Evolutionary conservation across 2,329 filamentous ascomycete genomes (phyloP).

Genomic region (Thermothelomyces thermophilus): DNA sequence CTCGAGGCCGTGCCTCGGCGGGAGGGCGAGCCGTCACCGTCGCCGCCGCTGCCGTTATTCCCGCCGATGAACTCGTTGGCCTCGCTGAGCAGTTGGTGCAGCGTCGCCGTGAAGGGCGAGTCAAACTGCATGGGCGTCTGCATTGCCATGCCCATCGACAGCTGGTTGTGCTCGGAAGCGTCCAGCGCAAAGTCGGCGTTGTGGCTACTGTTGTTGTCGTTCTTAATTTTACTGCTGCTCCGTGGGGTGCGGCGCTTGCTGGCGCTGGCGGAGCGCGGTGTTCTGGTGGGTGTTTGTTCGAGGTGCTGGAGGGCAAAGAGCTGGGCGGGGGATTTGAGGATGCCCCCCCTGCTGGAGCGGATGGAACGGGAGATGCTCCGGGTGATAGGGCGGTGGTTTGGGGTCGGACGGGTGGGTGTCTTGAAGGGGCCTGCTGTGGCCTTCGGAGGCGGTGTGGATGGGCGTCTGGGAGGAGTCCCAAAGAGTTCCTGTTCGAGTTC

Average conservation of each 20-base stretch:
- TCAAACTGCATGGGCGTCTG: constrained; percentile 29
- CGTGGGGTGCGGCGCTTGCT: constrained; percentile 40
- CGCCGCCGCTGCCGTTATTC: constrained; percentile 26
- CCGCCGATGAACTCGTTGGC: constrained; percentile 39
- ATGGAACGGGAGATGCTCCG: constrained; percentile 54
- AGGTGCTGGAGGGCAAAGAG: constrained; percentile 27
- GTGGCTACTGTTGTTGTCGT: no score
- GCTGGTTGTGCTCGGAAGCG: constrained; percentile 25
- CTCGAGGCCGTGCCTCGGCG: constrained; percentile 24
- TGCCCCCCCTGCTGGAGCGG: constrained; percentile 27
- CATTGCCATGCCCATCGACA: neutral
- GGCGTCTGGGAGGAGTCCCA: constrained; percentile 46
- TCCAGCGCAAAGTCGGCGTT: constrained; percentile 28
- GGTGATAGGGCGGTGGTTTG: constrained; percentile 54
- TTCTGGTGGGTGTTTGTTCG: constrained; percentile 43
- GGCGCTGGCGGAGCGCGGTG: constrained; percentile 31
- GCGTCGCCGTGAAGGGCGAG: constrained; percentile 56
- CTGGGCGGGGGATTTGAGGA: constrained; percentile 40
- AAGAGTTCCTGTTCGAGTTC: constrained; percentile 56
- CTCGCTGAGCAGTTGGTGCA: constrained; percentile 59
- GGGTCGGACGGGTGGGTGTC: constrained; percentile 57
- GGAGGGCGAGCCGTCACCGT: constrained; percentile 30
- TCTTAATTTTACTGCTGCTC: constrained; percentile 25
- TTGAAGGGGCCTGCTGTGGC: constrained; percentile 46
- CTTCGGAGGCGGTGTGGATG: constrained; percentile 48